Evolutionary conservation across 2,329 filamentous ascomycete species (phyloP).

Genomic region (Colletotrichum sp.): DNA sequence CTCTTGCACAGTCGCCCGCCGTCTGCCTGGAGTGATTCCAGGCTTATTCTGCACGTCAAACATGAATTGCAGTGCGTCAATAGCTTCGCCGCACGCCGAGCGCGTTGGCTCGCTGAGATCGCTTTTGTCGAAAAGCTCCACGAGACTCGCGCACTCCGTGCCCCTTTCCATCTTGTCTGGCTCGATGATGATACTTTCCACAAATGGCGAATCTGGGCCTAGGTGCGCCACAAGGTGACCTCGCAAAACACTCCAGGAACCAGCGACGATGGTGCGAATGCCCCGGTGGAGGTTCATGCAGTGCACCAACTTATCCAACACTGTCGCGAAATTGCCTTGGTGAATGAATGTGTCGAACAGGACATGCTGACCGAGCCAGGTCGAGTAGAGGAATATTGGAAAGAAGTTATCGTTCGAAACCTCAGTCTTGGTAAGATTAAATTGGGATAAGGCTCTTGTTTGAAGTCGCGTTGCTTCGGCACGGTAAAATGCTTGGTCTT

Average conservation of each 20-base stretch:
- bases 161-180: background rate
- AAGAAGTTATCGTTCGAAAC: conserved; percentile 35
- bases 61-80: conserved; percentile 31
- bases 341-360: conserved; percentile 43
- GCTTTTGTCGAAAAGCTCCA: conserved; percentile 20
- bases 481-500: conserved; percentile 30
- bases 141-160: conserved; percentile 29
- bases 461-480: conserved; percentile 48
- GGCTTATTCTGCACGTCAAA: conserved; percentile 26
- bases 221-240: background rate
- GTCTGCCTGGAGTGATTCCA: background rate
- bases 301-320: conserved; percentile 40
- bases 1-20: conserved; percentile 25
- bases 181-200: background rate
- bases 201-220: background rate
- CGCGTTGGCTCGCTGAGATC: conserved; percentile 18
- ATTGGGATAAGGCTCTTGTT: conserved; percentile 44
- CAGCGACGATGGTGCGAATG: conserved; percentile 38
- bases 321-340: conserved; percentile 26
- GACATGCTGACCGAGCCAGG: conserved; percentile 49
- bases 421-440: conserved; percentile 32
- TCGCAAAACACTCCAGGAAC: background rate
- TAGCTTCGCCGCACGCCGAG: conserved; percentile 24
- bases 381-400: conserved; percentile 48
- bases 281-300: conserved; percentile 47